Base-by-base conservation (phyloP, 2,329 filamentous ascomycete species). In the Malbranchea zuffiana region DNA sequence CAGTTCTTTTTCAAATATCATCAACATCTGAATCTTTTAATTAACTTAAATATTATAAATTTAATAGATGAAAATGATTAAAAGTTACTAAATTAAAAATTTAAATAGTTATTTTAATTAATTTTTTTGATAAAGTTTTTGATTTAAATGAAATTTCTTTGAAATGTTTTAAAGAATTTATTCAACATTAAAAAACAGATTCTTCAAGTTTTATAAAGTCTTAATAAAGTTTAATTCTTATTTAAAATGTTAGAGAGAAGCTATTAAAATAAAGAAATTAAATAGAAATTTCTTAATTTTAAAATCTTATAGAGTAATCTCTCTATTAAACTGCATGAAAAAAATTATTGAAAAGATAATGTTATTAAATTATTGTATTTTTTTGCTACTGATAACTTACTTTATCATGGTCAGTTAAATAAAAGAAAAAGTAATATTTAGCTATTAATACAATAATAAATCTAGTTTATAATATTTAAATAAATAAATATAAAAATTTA, bases 391-490 rank as follows among this genome's bases (percentile, higher is more conserved):
- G 13, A 13, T 21, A 17, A 32, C 15, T 20, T 37, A 3, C 18
- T 37, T 16, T 32, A 37, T 17, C n/a, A 31, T 37, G 35, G 32
- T 32, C 26, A 37, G 27, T 27, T 37, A 12, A 20, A 24, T 21
- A 27, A 23, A 11, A 31, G 18, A 15, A 21, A 32, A n/a, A n/a
- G n/a, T 12, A 37, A 23, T 27, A 17, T 16, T 37, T 27, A 13
- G 35, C 35, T 10, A 32, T 37, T 12, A 20, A n/a, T n/a, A n/a
- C n/a, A n/a, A n/a, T n/a, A n/a, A n/a, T n/a, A n/a, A n/a, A n/a
- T n/a, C n/a, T n/a, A n/a, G n/a, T n/a, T n/a, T n/a, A n/a, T n/a
- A n/a, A n/a, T n/a, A n/a, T n/a, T n/a, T n/a, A n/a, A n/a, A 31
- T 32, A 11, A 16, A 8, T 10, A 32, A 37, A 32, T 21, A 11